Evolutionary conservation across 2,329 filamentous ascomycete genomes (phyloP).

Genomic region (Alternaria panax): DNA sequence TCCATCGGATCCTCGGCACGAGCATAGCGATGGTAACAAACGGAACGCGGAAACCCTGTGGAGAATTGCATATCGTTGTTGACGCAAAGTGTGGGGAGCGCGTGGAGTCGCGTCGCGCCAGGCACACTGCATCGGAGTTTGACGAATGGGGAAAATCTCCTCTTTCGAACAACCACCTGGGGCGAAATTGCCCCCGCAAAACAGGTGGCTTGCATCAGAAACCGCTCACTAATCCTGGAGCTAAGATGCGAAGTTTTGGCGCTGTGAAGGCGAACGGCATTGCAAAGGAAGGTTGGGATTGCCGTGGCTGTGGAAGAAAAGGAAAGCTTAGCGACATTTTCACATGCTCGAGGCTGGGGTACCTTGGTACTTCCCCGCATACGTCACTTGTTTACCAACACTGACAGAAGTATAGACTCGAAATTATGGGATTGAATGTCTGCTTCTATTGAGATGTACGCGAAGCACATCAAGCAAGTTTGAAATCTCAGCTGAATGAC

Average conservation of each 20-base stretch:
- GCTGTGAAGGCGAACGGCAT: background rate
- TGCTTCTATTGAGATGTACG: background rate
- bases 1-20: background rate
- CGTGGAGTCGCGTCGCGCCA: conserved; percentile 11
- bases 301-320: background rate
- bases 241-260: background rate
- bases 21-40: background rate
- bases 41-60: conserved; percentile 16
- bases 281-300: background rate
- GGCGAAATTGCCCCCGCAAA: conserved; percentile 6
- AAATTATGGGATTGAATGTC: background rate
- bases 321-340: background rate
- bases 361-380: conserved; percentile 7
- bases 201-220: background rate
- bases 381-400: conserved; percentile 9
- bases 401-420: background rate
- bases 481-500: background rate
- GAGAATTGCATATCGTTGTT: conserved; percentile 20
- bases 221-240: background rate
- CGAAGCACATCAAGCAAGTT: background rate
- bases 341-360: background rate
- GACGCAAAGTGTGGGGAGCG: conserved; percentile 25
- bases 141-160: conserved; percentile 34
- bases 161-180: conserved; percentile 6
- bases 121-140: background rate